Conservation (phyloP, 2,329 filamentous ascomycete genomes). For the Neobulgaria alba region DNA sequence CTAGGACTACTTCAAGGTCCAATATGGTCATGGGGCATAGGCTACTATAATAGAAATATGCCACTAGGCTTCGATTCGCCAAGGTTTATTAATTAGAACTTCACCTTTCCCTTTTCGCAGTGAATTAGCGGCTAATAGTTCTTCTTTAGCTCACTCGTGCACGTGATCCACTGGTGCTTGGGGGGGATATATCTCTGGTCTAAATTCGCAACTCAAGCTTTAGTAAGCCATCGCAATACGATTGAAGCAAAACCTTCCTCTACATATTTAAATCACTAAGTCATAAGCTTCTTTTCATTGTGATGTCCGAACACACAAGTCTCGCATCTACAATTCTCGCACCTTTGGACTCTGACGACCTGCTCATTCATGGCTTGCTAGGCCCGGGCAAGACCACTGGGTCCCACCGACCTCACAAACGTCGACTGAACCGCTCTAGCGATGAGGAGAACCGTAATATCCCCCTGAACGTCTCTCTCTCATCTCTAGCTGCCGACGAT, state of each 20-base stretch:
- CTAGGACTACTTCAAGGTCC: no score
- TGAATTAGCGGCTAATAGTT: no score
- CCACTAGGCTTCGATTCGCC: no score
- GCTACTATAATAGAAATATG: no score
- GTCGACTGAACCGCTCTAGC: constrained; percentile 2
- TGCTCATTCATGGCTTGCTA: constrained; percentile 2
- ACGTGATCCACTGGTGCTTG: no score
- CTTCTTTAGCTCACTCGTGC: no score
- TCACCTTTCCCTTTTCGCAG: no score
- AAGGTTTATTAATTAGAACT: no score
- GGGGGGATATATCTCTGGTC: no score
- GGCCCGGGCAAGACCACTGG: constrained; percentile 2
- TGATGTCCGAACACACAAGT: neutral
- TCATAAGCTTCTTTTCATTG: neutral
- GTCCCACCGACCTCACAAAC: constrained; percentile 3
- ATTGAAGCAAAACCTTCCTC: neutral
- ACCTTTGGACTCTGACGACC: constrained; percentile 4
- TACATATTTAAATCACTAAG: neutral
- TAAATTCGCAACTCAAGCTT: neutral
- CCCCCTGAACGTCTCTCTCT: constrained; percentile 3
- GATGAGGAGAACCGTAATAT: constrained; percentile 4
- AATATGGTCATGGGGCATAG: no score
- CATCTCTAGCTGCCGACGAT: constrained; percentile 3
- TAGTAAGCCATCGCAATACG: neutral
- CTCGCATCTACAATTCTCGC: no score